Percentiles rank a stretch among this genome's conserved stretches.
Conservation (phyloP, 306 rosid genomes). For the Crataegus laevigata region DNA sequence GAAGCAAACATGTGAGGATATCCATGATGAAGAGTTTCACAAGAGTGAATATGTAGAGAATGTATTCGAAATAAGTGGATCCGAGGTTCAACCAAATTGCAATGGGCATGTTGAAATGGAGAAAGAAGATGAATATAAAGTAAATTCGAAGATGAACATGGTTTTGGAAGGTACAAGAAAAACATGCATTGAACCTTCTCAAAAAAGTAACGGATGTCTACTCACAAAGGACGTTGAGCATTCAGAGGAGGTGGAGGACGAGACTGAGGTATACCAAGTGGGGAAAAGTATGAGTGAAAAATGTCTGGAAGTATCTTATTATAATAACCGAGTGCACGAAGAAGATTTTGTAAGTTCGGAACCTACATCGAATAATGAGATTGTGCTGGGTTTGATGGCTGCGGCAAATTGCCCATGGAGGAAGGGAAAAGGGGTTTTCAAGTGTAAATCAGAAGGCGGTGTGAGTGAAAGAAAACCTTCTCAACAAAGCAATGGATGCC, state of each 20-base stretch:
- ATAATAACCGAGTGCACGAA: slow-evolving; percentile 7
- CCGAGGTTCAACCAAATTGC: slow-evolving; percentile 7
- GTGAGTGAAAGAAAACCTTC: neutral
- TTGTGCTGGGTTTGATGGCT: slow-evolving; percentile 56
- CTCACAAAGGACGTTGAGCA: neutral
- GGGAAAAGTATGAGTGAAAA: slow-evolving; percentile 18
- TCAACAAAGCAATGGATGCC: slow-evolving; percentile 19
- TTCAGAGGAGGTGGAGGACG: slow-evolving; percentile 31
- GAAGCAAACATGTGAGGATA: slow-evolving; percentile 27
- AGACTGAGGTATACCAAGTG: slow-evolving; percentile 24
- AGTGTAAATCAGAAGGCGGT: slow-evolving; percentile 19
- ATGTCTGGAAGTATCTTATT: slow-evolving; percentile 9
- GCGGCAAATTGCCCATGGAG: slow-evolving; percentile 53
- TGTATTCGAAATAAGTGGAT: slow-evolving; percentile 11
- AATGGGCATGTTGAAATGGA: slow-evolving; percentile 17
- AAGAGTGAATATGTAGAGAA: slow-evolving; percentile 14
- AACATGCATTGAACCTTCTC: slow-evolving; percentile 9
- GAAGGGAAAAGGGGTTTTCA: slow-evolving; percentile 26
- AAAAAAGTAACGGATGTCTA: slow-evolving; percentile 13
- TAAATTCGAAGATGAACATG: slow-evolving; percentile 13
- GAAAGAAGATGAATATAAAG: slow-evolving; percentile 12
- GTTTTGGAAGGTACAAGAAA: slow-evolving; percentile 14
- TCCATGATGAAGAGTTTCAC: slow-evolving; percentile 16
- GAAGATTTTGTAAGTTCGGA: slow-evolving; percentile 11
- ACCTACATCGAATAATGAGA: slow-evolving; percentile 24